Evolutionary conservation across 352 stramenopile species (phyloP).

Genomic region (Globisporangium takayamanum): DNA sequence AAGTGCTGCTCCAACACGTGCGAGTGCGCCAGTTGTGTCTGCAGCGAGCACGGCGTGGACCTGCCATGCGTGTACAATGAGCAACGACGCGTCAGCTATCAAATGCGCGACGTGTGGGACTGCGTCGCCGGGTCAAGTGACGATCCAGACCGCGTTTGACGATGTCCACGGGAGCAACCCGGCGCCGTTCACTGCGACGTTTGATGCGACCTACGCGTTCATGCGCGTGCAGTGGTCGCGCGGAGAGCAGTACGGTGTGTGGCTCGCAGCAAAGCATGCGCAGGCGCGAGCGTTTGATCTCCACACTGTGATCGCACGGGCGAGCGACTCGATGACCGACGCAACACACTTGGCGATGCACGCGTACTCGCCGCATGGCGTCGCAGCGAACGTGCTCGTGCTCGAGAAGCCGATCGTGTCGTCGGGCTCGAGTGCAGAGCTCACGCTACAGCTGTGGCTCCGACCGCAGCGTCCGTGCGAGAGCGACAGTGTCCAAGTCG

Average conservation of each 20-base stretch:
- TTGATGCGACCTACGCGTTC: slow-evolving; percentile 54
- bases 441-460: slow-evolving; percentile 71
- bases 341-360: slow-evolving; percentile 31
- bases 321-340: slow-evolving; percentile 51
- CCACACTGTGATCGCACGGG: slow-evolving; percentile 20
- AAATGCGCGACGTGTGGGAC: slow-evolving; percentile 77
- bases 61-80: slow-evolving; percentile 74
- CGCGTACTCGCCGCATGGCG: slow-evolving; percentile 55
- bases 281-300: slow-evolving; percentile 34
- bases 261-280: slow-evolving; percentile 50
- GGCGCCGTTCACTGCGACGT: slow-evolving; percentile 58
- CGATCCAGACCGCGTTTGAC: slow-evolving; percentile 22
- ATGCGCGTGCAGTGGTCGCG: slow-evolving; percentile 79
- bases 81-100: slow-evolving; percentile 44
- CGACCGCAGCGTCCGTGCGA: slow-evolving; percentile 15
- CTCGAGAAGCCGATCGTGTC: slow-evolving; percentile 59
- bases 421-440: slow-evolving; percentile 39
- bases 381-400: slow-evolving; percentile 38
- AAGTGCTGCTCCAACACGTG: slow-evolving; percentile 6
- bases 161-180: slow-evolving; percentile 60
- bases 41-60: slow-evolving; percentile 39
- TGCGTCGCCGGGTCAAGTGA: slow-evolving; percentile 32
- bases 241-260: slow-evolving; percentile 75
- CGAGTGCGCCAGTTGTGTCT: slow-evolving; percentile 16
- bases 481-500: slow-evolving; percentile 27